These are phyloP conservation scores for Lipomyces yamadae DNA, from an alignment of 805 yeast genomes.

Conservation along the genomic window DNA sequence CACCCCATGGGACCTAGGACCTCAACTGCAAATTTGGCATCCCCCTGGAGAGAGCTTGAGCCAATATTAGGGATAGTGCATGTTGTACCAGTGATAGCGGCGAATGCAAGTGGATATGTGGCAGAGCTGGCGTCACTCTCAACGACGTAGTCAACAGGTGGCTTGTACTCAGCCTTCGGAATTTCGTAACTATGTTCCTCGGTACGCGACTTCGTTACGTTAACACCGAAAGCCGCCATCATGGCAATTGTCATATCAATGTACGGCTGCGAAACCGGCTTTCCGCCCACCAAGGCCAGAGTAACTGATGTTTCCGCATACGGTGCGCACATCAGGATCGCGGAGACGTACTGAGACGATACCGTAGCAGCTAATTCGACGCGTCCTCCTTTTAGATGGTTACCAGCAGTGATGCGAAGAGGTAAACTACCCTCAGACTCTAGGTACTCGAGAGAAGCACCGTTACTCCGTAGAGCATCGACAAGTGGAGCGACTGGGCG, in stretches of 20 bases:
- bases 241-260: slow-evolving; percentile 96
- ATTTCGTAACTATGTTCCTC: slow-evolving; percentile 87
- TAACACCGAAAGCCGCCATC: slow-evolving; percentile 90
- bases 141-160: slow-evolving; percentile 83
- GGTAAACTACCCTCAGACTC: slow-evolving; percentile 86
- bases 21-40: slow-evolving; percentile 93
- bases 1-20: slow-evolving; percentile 97
- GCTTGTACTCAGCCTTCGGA: slow-evolving; percentile 78
- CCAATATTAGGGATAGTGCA: slow-evolving; percentile 96
- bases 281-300: slow-evolving; percentile 88
- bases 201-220: slow-evolving; percentile 67
- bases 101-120: slow-evolving; percentile 95
- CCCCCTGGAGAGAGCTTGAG: slow-evolving; percentile 89
- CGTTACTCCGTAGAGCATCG: slow-evolving; percentile 83
- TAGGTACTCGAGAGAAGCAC: slow-evolving; percentile 72
- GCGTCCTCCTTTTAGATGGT: slow-evolving; percentile 82
- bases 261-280: slow-evolving; percentile 93
- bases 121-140: slow-evolving; percentile 99
- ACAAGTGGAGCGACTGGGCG: slow-evolving; percentile 96
- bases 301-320: slow-evolving; percentile 89
- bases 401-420: slow-evolving; percentile 68
- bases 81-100: slow-evolving; percentile 92
- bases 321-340: slow-evolving; percentile 96
- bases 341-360: slow-evolving; percentile 96
- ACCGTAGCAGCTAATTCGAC: slow-evolving; percentile 95